A percentile compares a stretch with the other conserved stretches of the same genome.
These are phyloP conservation scores for Blastobotrys raffinosifermentans DNA, from an alignment of 1,139 yeast species.

Conservation along the genomic window DNA sequence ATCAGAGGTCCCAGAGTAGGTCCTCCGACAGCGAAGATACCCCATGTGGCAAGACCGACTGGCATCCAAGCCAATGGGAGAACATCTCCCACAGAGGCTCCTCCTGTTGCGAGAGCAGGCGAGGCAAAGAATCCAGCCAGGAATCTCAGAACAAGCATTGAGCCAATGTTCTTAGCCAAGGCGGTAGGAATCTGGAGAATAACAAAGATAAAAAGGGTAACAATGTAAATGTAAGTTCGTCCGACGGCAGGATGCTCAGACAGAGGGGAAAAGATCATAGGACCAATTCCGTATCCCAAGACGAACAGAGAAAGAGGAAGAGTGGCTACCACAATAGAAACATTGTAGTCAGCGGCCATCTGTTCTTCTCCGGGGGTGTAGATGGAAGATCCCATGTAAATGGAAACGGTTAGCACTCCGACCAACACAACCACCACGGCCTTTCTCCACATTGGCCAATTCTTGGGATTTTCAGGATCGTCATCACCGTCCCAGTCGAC, in stretches of 20 bases:
- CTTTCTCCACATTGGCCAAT: slow-evolving; percentile 45
- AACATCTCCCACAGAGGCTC: slow-evolving; percentile 73
- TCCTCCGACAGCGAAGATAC: slow-evolving; percentile 73
- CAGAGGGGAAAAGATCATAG: slow-evolving; percentile 48
- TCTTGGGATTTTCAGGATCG: slow-evolving; percentile 51
- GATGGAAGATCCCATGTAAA: slow-evolving; percentile 58
- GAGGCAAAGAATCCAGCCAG: slow-evolving; percentile 74
- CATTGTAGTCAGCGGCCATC: slow-evolving; percentile 40
- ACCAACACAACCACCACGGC: slow-evolving; percentile 37
- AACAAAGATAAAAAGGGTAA: slow-evolving; percentile 49
- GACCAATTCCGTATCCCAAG: slow-evolving; percentile 51
- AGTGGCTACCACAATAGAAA: slow-evolving; percentile 41
- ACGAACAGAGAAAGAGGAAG: slow-evolving; percentile 51
- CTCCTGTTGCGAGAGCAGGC: slow-evolving; percentile 81
- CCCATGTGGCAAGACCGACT: slow-evolving; percentile 64
- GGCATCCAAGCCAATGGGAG: slow-evolving; percentile 63
- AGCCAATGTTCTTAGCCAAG: slow-evolving; percentile 43
- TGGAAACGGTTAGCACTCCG: slow-evolving; percentile 44
- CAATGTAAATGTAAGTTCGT: slow-evolving; percentile 17
- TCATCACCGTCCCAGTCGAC: slow-evolving; percentile 42
- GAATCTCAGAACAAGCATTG: slow-evolving; percentile 57
- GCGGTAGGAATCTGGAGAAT: slow-evolving; percentile 45
- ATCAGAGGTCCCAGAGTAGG: slow-evolving; percentile 80
- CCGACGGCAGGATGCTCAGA: slow-evolving; percentile 49
- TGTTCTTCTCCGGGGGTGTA: slow-evolving; percentile 50